Percentiles rank a stretch among this genome's conserved stretches.
Conservation (phyloP, 2,329 filamentous ascomycete genomes). For the Colletotrichum nymphaeae region DNA sequence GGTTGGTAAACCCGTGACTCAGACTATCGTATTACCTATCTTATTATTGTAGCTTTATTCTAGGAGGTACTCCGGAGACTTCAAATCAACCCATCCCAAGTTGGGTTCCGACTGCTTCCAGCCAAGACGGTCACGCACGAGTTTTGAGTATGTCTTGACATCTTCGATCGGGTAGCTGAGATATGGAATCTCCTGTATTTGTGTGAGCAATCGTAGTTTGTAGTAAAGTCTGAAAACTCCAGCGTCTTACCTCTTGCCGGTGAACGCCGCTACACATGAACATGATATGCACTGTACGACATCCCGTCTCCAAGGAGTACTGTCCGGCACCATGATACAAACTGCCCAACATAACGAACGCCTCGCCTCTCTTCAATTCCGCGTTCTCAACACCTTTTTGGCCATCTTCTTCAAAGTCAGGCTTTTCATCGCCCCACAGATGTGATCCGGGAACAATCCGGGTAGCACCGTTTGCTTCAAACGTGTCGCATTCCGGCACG, state of each 20-base stretch:
- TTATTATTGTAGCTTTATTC: background rate
- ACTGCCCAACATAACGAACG: background rate
- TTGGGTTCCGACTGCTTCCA: background rate
- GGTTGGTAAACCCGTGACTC: too few relatives aligned
- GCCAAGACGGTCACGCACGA: background rate
- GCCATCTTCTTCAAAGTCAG: background rate
- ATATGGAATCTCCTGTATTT: background rate
- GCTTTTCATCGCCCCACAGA: background rate
- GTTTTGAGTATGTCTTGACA: background rate
- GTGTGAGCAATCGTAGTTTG: background rate
- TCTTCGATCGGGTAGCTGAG: background rate
- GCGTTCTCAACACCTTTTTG: background rate
- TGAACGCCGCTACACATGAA: background rate
- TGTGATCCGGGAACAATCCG: background rate
- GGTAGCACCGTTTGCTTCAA: background rate
- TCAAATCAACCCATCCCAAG: background rate
- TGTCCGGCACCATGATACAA: background rate
- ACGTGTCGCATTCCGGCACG: background rate
- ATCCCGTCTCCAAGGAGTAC: background rate
- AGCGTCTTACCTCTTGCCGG: background rate
- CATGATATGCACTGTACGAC: background rate
- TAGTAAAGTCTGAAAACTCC: background rate
- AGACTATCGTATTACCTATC: background rate
- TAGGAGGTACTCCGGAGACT: background rate
- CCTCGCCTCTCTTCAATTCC: background rate